phyloP scores from a whole-genome alignment of 31 red algal species.

The Pterothamnion heteromorphum region DNA sequence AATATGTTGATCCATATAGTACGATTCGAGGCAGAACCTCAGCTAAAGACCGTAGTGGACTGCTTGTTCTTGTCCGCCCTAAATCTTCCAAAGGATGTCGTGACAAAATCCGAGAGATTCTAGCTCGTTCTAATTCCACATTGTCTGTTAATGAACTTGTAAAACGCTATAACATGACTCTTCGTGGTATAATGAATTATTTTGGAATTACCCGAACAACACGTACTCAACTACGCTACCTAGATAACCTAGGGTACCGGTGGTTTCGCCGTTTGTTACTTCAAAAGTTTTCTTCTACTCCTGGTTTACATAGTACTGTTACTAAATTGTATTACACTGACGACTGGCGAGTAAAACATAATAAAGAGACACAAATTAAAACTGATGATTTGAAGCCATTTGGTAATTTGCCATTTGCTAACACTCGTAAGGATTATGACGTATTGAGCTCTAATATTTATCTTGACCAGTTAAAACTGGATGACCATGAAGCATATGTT shows the following conservation, averaged over 20 bases:
- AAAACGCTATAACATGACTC: background rate
- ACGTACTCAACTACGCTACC: background rate
- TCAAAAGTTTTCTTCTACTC: conserved; percentile 5
- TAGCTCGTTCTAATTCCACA: conserved; percentile 1
- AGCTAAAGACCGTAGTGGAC: background rate
- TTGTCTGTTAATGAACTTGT: background rate
- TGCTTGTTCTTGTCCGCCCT: background rate
- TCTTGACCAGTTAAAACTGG: conserved; percentile 26
- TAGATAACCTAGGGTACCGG: background rate
- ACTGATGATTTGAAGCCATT: background rate
- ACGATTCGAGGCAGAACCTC: background rate
- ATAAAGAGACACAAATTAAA: conserved; percentile 8
- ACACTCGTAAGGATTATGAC: conserved; percentile 1
- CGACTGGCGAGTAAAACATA: conserved; percentile 1
- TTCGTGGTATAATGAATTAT: conserved; percentile 6
- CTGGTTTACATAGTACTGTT: background rate
- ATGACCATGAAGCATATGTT: conserved; percentile 35
- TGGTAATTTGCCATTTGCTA: background rate
- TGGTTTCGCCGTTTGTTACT: conserved; percentile 1
- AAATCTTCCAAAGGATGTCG: conserved; percentile 4
- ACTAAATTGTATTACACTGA: conserved; percentile 6
- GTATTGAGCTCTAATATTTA: conserved; percentile 32
- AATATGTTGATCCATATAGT: too few relatives aligned
- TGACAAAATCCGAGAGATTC: background rate
- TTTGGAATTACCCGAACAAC: conserved; percentile 1